Evolutionary conservation across 306 rosid species (phyloP).

Genomic region (Gastrolobium villosum): DNA sequence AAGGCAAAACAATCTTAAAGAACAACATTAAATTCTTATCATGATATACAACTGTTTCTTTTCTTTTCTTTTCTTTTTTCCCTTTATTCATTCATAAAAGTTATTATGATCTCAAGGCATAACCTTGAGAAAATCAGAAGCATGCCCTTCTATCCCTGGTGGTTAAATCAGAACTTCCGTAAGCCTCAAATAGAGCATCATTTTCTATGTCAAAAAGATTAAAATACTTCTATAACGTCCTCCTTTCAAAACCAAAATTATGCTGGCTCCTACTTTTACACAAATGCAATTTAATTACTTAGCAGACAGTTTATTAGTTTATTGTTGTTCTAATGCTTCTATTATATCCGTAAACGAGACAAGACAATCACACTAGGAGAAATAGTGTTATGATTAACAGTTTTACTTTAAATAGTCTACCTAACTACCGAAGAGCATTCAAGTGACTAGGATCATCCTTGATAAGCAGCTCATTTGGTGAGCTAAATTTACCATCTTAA

Average conservation of each 20-base stretch:
- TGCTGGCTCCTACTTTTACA: conserved; percentile 10
- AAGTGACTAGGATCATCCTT: conserved; percentile 14
- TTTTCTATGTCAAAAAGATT: conserved; percentile 16
- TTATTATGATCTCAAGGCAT: neutral
- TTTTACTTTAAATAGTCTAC: neutral
- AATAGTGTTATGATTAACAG: conserved; percentile 1
- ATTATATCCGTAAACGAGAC: conserved; percentile 1
- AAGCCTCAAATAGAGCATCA: conserved; percentile 23
- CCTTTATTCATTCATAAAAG: neutral
- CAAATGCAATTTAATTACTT: neutral
- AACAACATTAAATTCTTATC: conserved; percentile 9
- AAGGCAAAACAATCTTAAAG: conserved; percentile 13
- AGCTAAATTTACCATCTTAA: conserved; percentile 31
- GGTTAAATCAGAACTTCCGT: conserved; percentile 17
- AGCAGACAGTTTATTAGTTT: neutral
- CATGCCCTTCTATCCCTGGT: conserved; percentile 12
- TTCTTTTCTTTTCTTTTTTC: too few species aligned
- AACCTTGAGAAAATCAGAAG: conserved; percentile 20
- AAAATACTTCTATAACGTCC: neutral
- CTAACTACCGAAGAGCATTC: conserved; percentile 20
- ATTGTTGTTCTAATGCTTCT: conserved; percentile 13
- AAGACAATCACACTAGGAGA: conserved; percentile 3
- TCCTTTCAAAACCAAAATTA: conserved; percentile 11
- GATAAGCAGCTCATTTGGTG: neutral
- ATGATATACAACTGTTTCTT: conserved; percentile 18